Evolutionary conservation across 208 protist genomes (phyloP).

Genomic region (Acanthamoeba sp.): DNA sequence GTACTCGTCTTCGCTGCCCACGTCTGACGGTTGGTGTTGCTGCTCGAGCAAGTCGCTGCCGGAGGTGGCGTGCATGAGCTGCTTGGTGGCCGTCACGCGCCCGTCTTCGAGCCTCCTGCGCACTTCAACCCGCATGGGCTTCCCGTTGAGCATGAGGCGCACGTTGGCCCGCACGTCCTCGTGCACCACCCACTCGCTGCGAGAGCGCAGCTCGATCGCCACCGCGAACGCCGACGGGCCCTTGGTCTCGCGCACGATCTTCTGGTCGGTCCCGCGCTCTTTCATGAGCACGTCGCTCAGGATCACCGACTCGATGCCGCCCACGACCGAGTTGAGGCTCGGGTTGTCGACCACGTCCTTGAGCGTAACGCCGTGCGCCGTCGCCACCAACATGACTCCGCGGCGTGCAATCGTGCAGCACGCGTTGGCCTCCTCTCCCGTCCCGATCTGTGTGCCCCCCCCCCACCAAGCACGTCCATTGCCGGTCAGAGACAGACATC

Average conservation of each 20-base stretch:
- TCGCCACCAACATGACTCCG: conserved; percentile 93
- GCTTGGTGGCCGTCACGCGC: neutral
- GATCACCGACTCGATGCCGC: conserved; percentile 93
- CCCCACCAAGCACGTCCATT: too few species aligned
- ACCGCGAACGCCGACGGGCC: conserved; percentile 90
- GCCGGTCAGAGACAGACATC: too few species aligned
- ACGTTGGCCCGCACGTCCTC: conserved; percentile 10
- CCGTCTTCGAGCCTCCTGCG: neutral
- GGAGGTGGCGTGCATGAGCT: too few species aligned
- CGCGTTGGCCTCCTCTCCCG: conserved; percentile 90
- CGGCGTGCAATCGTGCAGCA: conserved; percentile 88
- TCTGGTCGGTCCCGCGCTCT: conserved; percentile 91
- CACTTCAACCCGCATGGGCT: neutral
- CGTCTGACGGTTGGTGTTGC: too few species aligned
- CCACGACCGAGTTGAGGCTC: conserved; percentile 88
- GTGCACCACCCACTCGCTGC: conserved; percentile 17
- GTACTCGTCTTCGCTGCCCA: too few species aligned
- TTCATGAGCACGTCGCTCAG: conserved; percentile 92
- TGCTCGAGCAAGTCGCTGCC: too few species aligned
- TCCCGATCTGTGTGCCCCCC: conserved; percentile 83
- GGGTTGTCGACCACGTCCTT: conserved; percentile 92
- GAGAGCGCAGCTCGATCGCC: conserved; percentile 90
- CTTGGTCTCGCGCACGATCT: conserved; percentile 92
- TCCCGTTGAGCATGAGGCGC: neutral
- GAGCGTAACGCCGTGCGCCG: conserved; percentile 93